These are phyloP conservation scores for Aspergillus sp. DNA, from an alignment of 2,329 filamentous ascomycete genomes.

Conservation along the genomic window DNA sequence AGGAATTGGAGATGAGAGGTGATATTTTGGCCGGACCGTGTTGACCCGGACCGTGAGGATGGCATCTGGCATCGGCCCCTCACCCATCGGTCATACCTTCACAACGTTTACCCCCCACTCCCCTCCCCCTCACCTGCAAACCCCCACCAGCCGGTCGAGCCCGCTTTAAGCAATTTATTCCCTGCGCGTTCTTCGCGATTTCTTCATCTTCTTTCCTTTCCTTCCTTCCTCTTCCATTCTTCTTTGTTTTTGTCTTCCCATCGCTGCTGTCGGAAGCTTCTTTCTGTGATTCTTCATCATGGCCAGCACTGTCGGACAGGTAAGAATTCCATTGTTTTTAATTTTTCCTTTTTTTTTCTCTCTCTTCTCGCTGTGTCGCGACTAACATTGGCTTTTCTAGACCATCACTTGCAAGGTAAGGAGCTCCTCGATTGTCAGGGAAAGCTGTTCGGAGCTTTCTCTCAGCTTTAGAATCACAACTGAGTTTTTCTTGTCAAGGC, in stretches of 20 bases:
- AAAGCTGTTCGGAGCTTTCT: neutral
- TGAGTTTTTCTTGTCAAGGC: constrained; percentile 53
- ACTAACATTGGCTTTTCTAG: constrained; percentile 45
- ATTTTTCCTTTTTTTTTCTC: neutral
- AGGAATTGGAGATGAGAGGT: neutral
- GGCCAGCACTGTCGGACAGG: constrained; percentile 11
- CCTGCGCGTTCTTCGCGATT: neutral
- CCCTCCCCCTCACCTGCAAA: neutral
- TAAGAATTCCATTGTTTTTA: neutral
- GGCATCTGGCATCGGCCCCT: constrained; percentile 1
- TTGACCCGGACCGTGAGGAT: neutral
- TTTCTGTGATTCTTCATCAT: neutral
- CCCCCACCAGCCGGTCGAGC: constrained; percentile 11
- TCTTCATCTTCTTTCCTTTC: neutral
- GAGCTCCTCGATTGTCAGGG: neutral
- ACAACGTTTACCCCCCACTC: neutral
- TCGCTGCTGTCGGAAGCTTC: neutral
- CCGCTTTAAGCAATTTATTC: constrained; percentile 8
- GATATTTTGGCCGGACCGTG: neutral
- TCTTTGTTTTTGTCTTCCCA: neutral
- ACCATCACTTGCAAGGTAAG: constrained; percentile 84
- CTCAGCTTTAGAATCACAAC: neutral
- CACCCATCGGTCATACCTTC: constrained; percentile 6
- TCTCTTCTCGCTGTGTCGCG: neutral
- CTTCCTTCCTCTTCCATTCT: neutral